Conservation (phyloP, 345 rosid genomes). For the Aethionema arabicum region DNA sequence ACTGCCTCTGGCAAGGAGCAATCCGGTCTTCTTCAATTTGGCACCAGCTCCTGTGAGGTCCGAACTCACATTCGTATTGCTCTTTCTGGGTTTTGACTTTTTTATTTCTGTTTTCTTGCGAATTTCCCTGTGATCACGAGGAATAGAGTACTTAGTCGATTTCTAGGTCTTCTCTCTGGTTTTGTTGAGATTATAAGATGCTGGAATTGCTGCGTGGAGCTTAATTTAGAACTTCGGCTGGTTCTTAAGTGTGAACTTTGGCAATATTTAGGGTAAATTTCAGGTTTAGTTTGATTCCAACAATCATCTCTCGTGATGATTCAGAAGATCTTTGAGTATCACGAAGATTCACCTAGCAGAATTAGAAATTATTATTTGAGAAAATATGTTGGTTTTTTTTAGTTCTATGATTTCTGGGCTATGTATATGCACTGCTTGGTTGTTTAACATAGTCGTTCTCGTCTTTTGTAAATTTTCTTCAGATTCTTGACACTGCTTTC, state of each 20-base stretch:
- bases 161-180: constrained; percentile 13
- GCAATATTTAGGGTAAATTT: background rate
- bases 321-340: background rate
- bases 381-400: too few species aligned
- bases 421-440: background rate
- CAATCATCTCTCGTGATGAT: background rate
- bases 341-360: background rate
- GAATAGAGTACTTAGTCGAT: background rate
- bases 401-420: background rate
- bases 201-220: background rate
- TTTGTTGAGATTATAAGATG: background rate
- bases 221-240: constrained; percentile 1
- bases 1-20: constrained; percentile 78
- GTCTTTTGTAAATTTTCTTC: background rate
- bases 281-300: background rate
- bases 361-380: background rate
- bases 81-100: constrained; percentile 22
- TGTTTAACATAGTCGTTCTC: background rate
- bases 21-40: constrained; percentile 97
- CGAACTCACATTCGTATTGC: background rate
- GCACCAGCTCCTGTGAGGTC: constrained; percentile 94
- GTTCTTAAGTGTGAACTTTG: background rate
- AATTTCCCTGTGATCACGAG: constrained; percentile 1
- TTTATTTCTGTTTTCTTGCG: background rate
- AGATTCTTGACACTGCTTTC: constrained; percentile 97